Base-by-base conservation (phyloP, 2,329 filamentous ascomycete species). In the Periglandula ipomoeae region DNA sequence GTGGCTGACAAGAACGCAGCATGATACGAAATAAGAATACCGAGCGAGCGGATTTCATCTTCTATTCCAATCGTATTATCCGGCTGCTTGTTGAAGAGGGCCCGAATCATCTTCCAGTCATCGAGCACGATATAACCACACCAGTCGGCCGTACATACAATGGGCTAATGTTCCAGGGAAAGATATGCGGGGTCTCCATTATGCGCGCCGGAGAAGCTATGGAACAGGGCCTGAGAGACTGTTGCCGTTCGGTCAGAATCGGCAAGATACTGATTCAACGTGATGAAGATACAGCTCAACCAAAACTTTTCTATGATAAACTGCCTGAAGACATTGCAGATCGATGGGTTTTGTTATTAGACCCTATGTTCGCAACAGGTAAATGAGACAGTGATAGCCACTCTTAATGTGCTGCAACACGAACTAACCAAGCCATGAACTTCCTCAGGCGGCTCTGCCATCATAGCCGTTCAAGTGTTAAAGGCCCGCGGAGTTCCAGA, bases 321-420 rank as follows among this genome's bases (percentile, higher is more conserved):
- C 78, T 98, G 34, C 93, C 93, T 6, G 85, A 89, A 63, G 93
- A 98, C 64, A 96, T 98, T 65, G 81, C 86, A 22, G 79, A 91
- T 48, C 76, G 93, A 65, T 98, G 93, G 90, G 91, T 96, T 32
- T 72, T 98, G 52, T 74, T 98, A 40, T 71, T 98, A 41, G 93
- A 98, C 64, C 93, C 93, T n/a, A 98, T 98, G 93, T 90, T 98
- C 70, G 93, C 93, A 50, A 98, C 93, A 58, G 90, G 89, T 90
- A 69, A 60, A 43, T 24, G 42, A 6, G 34, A 8, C 1, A 8
- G 13, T 11, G 23, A n/a, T 1, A 15, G 8, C 5, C 3, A 30
- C 4, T 40, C 15, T 6, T 8, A 23, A 15, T 9, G 24, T 43
- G 2, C 23, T 19, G 34, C n/a, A n/a, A n/a, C n/a, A n/a, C n/a